These are phyloP conservation scores for Plasmodium vinckei DNA, from an alignment of 169 alveolate genomes.

Conservation along the genomic window DNA sequence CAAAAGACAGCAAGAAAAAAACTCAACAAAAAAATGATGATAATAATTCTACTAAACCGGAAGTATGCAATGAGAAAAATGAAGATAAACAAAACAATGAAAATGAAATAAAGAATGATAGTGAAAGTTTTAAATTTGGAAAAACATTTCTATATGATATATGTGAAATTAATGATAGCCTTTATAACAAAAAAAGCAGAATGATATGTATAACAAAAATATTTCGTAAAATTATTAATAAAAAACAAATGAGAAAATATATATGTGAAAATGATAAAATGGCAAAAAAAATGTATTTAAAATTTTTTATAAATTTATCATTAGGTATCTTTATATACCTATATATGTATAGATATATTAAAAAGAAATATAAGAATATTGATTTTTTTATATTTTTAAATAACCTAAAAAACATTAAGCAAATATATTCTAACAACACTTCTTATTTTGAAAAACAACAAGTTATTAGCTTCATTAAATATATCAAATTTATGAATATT, in stretches of 20 bases:
- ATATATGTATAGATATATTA: constrained; percentile 40
- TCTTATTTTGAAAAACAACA: constrained; percentile 31
- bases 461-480: constrained; percentile 25
- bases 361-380: constrained; percentile 41
- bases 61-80: background rate
- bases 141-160: constrained; percentile 45
- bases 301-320: constrained; percentile 56
- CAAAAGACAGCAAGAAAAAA: background rate
- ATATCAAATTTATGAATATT: constrained; percentile 37
- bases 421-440: constrained; percentile 43
- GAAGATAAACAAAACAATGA: background rate
- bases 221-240: constrained; percentile 61
- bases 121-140: constrained; percentile 7
- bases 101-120: background rate
- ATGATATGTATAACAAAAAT: constrained; percentile 62
- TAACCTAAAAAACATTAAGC: constrained; percentile 31
- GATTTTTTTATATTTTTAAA: constrained; percentile 69
- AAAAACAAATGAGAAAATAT: constrained; percentile 49
- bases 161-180: constrained; percentile 36
- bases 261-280: constrained; percentile 70
- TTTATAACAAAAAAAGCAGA: constrained; percentile 38
- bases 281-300: constrained; percentile 37
- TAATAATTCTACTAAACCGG: background rate
- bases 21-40: background rate
- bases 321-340: constrained; percentile 70